These are phyloP conservation scores for Ustilago crameri DNA, from an alignment of 1,284 basidiomycete genomes.

Conservation along the genomic window DNA sequence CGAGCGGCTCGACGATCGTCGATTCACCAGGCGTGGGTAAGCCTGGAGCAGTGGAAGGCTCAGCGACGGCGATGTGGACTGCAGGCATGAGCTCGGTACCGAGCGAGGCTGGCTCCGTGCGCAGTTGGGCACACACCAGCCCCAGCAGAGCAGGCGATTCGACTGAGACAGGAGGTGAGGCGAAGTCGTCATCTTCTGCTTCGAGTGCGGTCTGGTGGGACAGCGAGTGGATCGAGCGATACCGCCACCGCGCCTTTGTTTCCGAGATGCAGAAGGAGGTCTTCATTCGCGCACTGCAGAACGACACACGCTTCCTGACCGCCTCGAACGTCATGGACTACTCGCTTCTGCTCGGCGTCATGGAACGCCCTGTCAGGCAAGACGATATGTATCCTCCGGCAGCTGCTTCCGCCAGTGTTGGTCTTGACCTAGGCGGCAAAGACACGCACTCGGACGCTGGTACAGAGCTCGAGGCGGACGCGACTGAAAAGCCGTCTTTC, in stretches of 20 bases:
- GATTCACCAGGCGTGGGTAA: conserved; percentile 39
- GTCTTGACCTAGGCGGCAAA: neutral
- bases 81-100: conserved; percentile 17
- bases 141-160: conserved; percentile 5
- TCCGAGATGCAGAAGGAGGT: conserved; percentile 53
- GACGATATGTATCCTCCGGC: conserved; percentile 44
- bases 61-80: conserved; percentile 22
- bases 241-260: conserved; percentile 50
- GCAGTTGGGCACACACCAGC: conserved; percentile 8
- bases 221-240: conserved; percentile 52
- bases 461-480: conserved; percentile 13
- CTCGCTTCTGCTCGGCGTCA: conserved; percentile 61
- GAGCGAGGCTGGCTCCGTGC: neutral
- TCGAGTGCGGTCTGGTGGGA: conserved; percentile 53
- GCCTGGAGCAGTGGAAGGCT: conserved; percentile 13
- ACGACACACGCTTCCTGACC: conserved; percentile 59
- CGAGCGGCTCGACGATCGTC: conserved; percentile 17
- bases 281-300: conserved; percentile 52
- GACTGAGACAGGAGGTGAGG: conserved; percentile 3
- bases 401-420: conserved; percentile 7
- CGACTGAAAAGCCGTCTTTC: conserved; percentile 34
- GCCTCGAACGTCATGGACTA: conserved; percentile 64
- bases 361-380: conserved; percentile 35
- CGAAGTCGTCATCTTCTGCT: conserved; percentile 10
- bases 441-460: neutral